These are phyloP conservation scores for Lactarius trivialis DNA, from an alignment of 768 basidiomycete genomes.

Conservation along the genomic window DNA sequence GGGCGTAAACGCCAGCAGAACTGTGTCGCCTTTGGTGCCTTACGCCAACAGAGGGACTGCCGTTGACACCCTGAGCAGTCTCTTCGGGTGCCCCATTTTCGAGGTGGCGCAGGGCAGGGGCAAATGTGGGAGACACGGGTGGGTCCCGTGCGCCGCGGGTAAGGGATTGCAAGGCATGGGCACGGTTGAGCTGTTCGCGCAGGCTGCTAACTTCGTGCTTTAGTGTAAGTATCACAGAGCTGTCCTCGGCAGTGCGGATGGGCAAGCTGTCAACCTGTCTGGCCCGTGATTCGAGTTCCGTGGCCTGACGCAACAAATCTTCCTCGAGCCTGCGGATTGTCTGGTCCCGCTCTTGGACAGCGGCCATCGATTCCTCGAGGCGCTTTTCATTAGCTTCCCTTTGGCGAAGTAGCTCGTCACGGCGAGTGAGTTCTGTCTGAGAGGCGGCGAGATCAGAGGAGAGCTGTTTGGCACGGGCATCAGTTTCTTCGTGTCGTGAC, in stretches of 20 bases:
- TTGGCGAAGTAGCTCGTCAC: slow-evolving; percentile 64
- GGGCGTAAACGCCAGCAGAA: slow-evolving; percentile 70
- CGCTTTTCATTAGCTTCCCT: slow-evolving; percentile 78
- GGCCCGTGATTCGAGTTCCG: slow-evolving; percentile 72
- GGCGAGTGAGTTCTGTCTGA: slow-evolving; percentile 63
- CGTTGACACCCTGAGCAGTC: slow-evolving; percentile 37
- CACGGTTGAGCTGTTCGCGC: slow-evolving; percentile 91
- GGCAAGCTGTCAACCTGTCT: slow-evolving; percentile 60
- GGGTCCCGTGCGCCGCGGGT: slow-evolving; percentile 67
- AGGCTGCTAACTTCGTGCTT: slow-evolving; percentile 89
- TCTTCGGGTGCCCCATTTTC: slow-evolving; percentile 38
- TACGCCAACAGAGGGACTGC: slow-evolving; percentile 24
- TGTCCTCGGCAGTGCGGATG: slow-evolving; percentile 70
- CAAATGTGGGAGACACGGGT: slow-evolving; percentile 80
- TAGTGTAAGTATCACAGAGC: slow-evolving; percentile 77
- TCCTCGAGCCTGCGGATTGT: slow-evolving; percentile 74
- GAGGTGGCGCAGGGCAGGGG: slow-evolving; percentile 61
- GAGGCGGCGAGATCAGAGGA: slow-evolving; percentile 62
- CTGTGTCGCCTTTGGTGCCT: slow-evolving; percentile 82
- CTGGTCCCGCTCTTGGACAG: slow-evolving; percentile 76
- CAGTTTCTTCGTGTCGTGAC: slow-evolving; percentile 81
- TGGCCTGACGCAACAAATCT: slow-evolving; percentile 65
- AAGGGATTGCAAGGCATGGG: slow-evolving; percentile 86
- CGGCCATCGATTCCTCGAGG: slow-evolving; percentile 69
- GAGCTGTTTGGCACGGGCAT: slow-evolving; percentile 63